Percentiles rank a stretch among this genome's conserved stretches.
These are phyloP conservation scores for Annulohypoxylon nitens DNA, from an alignment of 495 filamentous ascomycete genomes.

Conservation along the genomic window DNA sequence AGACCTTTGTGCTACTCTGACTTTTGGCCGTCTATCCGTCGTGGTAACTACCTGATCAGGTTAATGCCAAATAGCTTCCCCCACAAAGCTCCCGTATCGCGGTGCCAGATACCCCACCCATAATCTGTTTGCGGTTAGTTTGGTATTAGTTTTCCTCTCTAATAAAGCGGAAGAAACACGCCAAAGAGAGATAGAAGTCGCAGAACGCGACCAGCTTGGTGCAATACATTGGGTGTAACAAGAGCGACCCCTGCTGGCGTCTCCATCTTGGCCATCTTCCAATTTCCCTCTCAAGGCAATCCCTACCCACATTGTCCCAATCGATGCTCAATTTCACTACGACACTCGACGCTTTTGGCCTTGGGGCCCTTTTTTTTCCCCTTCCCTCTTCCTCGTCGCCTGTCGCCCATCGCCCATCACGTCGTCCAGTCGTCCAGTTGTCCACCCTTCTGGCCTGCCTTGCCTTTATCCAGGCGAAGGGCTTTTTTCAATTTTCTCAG, in stretches of 20 bases:
- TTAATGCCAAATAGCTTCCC: constrained; percentile 10
- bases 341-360: constrained; percentile 18
- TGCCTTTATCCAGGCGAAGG: constrained; percentile 41
- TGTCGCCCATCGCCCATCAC: constrained; percentile 31
- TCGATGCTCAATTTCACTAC: constrained; percentile 42
- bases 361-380: constrained; percentile 24
- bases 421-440: constrained; percentile 19
- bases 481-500: constrained; percentile 28
- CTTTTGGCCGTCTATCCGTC: constrained; percentile 34
- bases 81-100: constrained; percentile 25
- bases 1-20: constrained; percentile 6
- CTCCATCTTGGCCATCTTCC: constrained; percentile 46
- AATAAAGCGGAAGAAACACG: constrained; percentile 20
- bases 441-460: constrained; percentile 24
- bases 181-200: constrained; percentile 17
- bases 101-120: constrained; percentile 3
- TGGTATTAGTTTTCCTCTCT: constrained; percentile 3
- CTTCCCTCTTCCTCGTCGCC: constrained; percentile 33
- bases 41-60: constrained; percentile 22
- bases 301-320: constrained; percentile 42
- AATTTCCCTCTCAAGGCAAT: constrained; percentile 48
- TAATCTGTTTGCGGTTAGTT: background rate
- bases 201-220: constrained; percentile 12
- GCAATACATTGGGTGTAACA: constrained; percentile 27
- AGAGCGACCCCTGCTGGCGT: constrained; percentile 39